Evolutionary conservation across 1,139 yeast genomes (phyloP).

Genomic region (Hanseniaspora gamundiae): DNA sequence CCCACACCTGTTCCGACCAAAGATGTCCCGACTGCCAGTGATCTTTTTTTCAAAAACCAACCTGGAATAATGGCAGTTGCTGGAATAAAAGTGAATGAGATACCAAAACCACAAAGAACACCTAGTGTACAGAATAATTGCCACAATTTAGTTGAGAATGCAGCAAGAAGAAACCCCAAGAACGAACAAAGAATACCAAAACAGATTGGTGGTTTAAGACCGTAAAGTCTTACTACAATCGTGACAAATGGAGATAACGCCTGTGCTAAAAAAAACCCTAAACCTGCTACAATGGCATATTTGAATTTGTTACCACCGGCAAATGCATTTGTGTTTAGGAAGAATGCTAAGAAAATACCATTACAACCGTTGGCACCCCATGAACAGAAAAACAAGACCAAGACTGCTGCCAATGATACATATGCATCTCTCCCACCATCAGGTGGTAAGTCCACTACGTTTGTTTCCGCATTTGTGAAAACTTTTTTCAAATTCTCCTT

Average conservation of each 20-base stretch:
- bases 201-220: conserved; percentile 20
- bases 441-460: conserved; percentile 35
- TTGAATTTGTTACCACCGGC: conserved; percentile 47
- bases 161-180: conserved; percentile 49
- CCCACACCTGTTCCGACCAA: conserved; percentile 54
- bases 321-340: conserved; percentile 35
- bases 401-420: conserved; percentile 41
- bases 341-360: conserved; percentile 56
- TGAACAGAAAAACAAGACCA: conserved; percentile 39
- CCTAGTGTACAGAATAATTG: conserved; percentile 66
- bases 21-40: conserved; percentile 44
- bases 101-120: conserved; percentile 47
- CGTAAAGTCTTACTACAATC: conserved; percentile 27
- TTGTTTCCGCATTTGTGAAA: conserved; percentile 24
- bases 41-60: conserved; percentile 48
- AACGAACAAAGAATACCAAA: conserved; percentile 17
- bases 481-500: conserved; percentile 21
- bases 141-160: conserved; percentile 48
- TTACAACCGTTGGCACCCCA: conserved; percentile 70
- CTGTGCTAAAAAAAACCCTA: conserved; percentile 48
- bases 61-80: conserved; percentile 43
- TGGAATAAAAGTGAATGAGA: conserved; percentile 49
- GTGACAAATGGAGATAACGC: conserved; percentile 42
- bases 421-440: conserved; percentile 71
- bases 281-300: conserved; percentile 60